Conservation (phyloP, 2,329 filamentous ascomycete genomes). For the Dothiorella sarmentorum region DNA sequence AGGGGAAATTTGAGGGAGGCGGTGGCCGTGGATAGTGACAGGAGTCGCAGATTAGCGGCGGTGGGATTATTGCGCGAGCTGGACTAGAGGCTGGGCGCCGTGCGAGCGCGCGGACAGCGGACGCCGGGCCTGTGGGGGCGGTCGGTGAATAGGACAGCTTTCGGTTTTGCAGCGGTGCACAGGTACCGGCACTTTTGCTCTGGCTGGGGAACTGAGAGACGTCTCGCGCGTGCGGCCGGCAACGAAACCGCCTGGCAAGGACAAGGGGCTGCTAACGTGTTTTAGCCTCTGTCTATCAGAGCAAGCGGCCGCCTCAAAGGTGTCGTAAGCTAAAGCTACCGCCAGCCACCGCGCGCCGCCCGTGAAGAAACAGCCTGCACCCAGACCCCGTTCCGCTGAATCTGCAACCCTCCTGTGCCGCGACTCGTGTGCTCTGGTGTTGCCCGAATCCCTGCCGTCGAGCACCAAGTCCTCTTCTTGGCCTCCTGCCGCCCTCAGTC, state of each 20-base stretch:
- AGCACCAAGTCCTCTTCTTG: conserved; percentile 16
- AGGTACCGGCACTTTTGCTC: conserved; percentile 7
- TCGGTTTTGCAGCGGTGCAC: background rate
- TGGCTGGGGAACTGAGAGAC: background rate
- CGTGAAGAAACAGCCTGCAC: conserved; percentile 5
- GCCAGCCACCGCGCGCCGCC: background rate
- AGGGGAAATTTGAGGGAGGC: conserved; percentile 6
- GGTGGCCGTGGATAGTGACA: conserved; percentile 3
- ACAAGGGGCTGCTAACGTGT: conserved; percentile 17
- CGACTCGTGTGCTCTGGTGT: conserved; percentile 11
- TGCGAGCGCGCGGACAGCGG: no score
- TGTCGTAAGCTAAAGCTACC: conserved; percentile 16
- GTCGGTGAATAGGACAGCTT: conserved; percentile 7
- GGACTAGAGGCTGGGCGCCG: conserved; percentile 14
- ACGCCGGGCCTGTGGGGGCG: background rate
- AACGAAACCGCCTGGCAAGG: conserved; percentile 2
- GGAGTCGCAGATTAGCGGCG: conserved; percentile 4
- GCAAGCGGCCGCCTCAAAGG: background rate
- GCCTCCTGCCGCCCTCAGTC: conserved; percentile 18
- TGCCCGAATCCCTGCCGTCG: conserved; percentile 16
- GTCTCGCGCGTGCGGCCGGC: background rate
- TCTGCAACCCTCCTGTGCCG: background rate
- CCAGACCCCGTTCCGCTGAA: background rate
- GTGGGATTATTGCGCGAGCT: background rate
- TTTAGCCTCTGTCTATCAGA: conserved; percentile 14